Conservation (phyloP, 2,329 filamentous ascomycete species). For the Cladosporium sp. region DNA sequence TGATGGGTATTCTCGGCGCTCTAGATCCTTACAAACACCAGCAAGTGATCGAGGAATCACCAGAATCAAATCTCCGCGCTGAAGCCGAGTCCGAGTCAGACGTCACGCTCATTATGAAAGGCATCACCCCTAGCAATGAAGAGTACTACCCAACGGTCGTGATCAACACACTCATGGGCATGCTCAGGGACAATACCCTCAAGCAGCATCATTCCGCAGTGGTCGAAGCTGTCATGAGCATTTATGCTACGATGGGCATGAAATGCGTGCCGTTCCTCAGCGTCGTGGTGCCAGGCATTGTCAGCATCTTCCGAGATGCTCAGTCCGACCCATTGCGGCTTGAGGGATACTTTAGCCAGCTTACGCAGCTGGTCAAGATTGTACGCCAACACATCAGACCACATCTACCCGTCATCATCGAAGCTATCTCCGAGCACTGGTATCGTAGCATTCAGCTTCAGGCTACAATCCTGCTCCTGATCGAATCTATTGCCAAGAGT, state of each 20-base stretch:
- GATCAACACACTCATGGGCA: constrained; percentile 90
- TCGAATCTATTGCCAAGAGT: constrained; percentile 91
- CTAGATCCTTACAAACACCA: constrained; percentile 96
- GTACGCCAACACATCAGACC: constrained; percentile 95
- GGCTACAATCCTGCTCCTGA: constrained; percentile 84
- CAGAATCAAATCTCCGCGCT: constrained; percentile 72
- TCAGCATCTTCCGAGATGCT: constrained; percentile 82
- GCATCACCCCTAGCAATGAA: constrained; percentile 91
- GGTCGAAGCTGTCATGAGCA: constrained; percentile 97
- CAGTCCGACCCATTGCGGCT: constrained; percentile 64
- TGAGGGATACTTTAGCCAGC: constrained; percentile 96
- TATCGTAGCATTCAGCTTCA: constrained; percentile 76
- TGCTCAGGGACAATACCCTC: constrained; percentile 86
- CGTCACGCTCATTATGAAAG: constrained; percentile 97
- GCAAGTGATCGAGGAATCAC: constrained; percentile 85
- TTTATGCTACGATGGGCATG: constrained; percentile 92
- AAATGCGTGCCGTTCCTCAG: constrained; percentile 95
- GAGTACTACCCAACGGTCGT: constrained; percentile 98
- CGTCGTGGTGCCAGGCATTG: constrained; percentile 90
- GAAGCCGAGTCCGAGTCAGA: constrained; percentile 76
- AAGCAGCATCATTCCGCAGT: constrained; percentile 89
- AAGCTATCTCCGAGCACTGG: constrained; percentile 89
- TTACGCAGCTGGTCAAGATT: constrained; percentile 89
- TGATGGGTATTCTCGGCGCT: constrained; percentile 93
- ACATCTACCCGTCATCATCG: constrained; percentile 82